Percentiles rank a stretch among this genome's conserved stretches.
Evolutionary conservation across 768 basidiomycete genomes (phyloP).

Genomic region (Lanmaoa rubissima): DNA sequence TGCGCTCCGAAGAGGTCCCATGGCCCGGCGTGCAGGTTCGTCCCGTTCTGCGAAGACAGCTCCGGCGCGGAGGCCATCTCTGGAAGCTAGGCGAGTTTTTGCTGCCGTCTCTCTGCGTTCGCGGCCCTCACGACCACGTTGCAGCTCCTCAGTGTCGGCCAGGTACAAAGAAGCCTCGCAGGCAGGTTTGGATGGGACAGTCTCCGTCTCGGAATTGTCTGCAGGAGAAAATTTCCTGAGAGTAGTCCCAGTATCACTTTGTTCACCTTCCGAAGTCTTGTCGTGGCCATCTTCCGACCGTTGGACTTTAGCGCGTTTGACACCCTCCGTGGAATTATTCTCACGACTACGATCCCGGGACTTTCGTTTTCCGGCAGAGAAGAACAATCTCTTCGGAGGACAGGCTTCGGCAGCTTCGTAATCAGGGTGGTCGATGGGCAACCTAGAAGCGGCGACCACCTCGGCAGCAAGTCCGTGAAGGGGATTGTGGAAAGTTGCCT

Average conservation of each 20-base stretch:
- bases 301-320: conserved; percentile 17
- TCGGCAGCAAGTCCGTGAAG: conserved; percentile 52
- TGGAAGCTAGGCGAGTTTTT: conserved; percentile 23
- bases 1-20: conserved; percentile 27
- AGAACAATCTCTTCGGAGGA: conserved; percentile 58
- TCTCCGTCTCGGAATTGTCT: background rate
- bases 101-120: conserved; percentile 23
- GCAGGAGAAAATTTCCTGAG: background rate
- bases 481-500: conserved; percentile 61
- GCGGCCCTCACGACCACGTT: conserved; percentile 24
- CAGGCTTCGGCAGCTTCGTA: conserved; percentile 57
- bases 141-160: conserved; percentile 4
- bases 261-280: conserved; percentile 18
- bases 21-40: conserved; percentile 30
- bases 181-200: conserved; percentile 4
- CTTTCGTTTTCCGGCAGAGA: conserved; percentile 35
- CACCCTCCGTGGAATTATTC: background rate
- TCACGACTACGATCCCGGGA: conserved; percentile 26
- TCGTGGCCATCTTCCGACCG: conserved; percentile 3
- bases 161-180: background rate
- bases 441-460: conserved; percentile 39
- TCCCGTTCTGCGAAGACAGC: conserved; percentile 29
- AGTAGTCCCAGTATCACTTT: background rate
- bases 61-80: conserved; percentile 31
- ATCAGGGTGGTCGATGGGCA: conserved; percentile 64